Base-by-base conservation (phyloP, 352 stramenopile genomes). In the Globisporangium polare region DNA sequence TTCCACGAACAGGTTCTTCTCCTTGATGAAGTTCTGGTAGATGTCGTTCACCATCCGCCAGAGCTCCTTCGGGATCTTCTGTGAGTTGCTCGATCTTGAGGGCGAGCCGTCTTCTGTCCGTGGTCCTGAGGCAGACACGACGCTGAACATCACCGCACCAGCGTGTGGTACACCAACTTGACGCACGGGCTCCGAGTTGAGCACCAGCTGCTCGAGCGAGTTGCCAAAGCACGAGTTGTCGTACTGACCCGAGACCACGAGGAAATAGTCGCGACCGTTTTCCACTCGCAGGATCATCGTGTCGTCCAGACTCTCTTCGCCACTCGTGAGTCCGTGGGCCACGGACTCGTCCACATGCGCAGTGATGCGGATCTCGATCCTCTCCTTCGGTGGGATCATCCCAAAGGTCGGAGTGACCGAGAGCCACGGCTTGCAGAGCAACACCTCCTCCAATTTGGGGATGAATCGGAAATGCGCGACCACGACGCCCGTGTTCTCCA, bases 11-110 rank as follows among this genome's bases (percentile, higher is more conserved):
- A 97, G 41, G 42, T 95, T 92, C 50, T 85, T 89, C 31, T 90
- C 76, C 33, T 84, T 65, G 72, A 95, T 81, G 17, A 63, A 89
- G 54, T 91, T 68, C 46, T 78, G 68, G 47, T 96, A 97, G 22
- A 99, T 88, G 41, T 96, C 95, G 74, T 99, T 97, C 46, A 99
- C 89, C 75, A 99, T 96, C 8, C 96, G 84, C 96, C 96, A 99
- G 13, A 99, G 72, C 69, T 99, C 97, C 70, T 99, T 99, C 0
- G 97, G 97, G 13, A 99, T 88, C 55, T 88, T 88, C 29, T 92
- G 83, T 47, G 62, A 64, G 24, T 26, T 77, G 60, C 53, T 60
- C 5, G 43, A 37, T 31, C 1, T n/a, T 20, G 46, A 39, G 9
- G 47, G 33, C 5, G 47, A 37, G 68, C 65, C 49, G 63, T 63